Evolutionary conservation across 306 rosid genomes (phyloP), one percentile per base, ranked within the genome.

Genomic region (Gleditsia sinensis): DNA sequence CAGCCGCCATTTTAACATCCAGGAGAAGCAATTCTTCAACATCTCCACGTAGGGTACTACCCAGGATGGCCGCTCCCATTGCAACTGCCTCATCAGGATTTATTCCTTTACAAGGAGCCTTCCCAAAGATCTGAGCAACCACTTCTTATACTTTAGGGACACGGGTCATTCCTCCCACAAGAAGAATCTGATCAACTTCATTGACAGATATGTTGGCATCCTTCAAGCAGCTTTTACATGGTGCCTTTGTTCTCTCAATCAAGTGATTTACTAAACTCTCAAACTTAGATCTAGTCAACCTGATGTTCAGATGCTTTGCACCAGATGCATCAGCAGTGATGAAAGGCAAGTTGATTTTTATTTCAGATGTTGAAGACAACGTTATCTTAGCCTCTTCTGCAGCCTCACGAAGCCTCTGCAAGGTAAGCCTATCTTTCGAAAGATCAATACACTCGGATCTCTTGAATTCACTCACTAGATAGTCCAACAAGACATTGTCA

Each of bases 1-100:
- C n/a, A n/a, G n/a, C n/a, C n/a, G n/a, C n/a, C n/a, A n/a, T n/a
- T n/a, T n/a, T n/a, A 67, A 93, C 98, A 79, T 93, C 98, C 4
- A 93, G 81, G 39, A 91, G 96, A 42, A 93, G 89, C 65, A 93
- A 82, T 69, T 93, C 97, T 84, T 93, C 91, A 55, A 93, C 98
- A 83, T 91, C 98, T 58, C 98, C 98, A 5, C 98, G 96, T 13
- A 93, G 89, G 75, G 91, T 93, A 61, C 98, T 97, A 43, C 98
- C 98, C 84, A 89, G 97, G 51, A 93, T 79, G 25, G 98, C 98
- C n/a, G 98, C 98, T 40, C 98, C 98, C 88, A 93, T 68, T 32
- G 98, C 98, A 56, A 93, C 98, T 46, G 98, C 93, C 80, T 93
- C 98, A 63, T 93, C 98, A 24, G 98, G 98, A 56, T 93, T 93